These are phyloP conservation scores for Darksidea phi DNA, from an alignment of 495 filamentous ascomycete genomes.

Conservation along the genomic window DNA sequence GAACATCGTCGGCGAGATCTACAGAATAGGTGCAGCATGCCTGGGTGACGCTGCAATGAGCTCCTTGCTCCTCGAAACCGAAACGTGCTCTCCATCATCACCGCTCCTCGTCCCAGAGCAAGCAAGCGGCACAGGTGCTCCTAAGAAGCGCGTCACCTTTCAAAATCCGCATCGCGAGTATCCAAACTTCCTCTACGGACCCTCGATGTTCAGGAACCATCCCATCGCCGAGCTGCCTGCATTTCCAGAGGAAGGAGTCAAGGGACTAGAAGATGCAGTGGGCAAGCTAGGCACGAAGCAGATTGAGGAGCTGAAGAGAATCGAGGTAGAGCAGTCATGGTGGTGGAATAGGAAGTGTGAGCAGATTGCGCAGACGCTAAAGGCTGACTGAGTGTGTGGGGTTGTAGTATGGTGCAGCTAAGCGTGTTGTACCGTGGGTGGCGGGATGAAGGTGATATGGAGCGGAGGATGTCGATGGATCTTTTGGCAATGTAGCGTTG, in stretches of 20 bases:
- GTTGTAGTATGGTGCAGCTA: background rate
- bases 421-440: background rate
- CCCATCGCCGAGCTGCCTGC: constrained; percentile 5
- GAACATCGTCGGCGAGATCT: constrained; percentile 23
- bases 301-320: constrained; percentile 16
- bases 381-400: constrained; percentile 2
- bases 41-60: constrained; percentile 44
- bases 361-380: constrained; percentile 10
- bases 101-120: too few relatives aligned
- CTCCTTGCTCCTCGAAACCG: background rate
- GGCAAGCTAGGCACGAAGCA: constrained; percentile 8
- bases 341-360: constrained; percentile 12
- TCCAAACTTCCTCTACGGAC: constrained; percentile 1
- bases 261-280: constrained; percentile 12
- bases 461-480: too few relatives aligned
- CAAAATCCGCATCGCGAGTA: background rate
- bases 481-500: too few relatives aligned
- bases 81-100: background rate
- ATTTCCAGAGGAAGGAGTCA: constrained; percentile 4
- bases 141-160: constrained; percentile 25
- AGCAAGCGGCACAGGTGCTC: too few relatives aligned
- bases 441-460: too few relatives aligned
- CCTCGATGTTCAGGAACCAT: background rate
- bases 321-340: constrained; percentile 13
- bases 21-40: constrained; percentile 55